Percentiles rank a stretch among this genome's conserved stretches.
Evolutionary conservation across 192 early-diverging fungal genomes (phyloP).

Genomic region (Coemansia sp.): DNA sequence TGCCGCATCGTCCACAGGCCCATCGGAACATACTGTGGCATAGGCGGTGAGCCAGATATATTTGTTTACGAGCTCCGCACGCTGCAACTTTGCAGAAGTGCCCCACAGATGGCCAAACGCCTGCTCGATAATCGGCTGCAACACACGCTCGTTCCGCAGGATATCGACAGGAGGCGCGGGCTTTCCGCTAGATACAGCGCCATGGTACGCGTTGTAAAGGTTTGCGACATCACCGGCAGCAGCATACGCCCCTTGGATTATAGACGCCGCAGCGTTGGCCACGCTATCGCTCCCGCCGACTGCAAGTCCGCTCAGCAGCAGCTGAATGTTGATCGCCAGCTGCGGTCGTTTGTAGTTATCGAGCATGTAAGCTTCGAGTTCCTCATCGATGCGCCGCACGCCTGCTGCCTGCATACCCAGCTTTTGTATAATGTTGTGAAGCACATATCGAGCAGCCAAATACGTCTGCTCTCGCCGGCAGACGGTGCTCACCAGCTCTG

Average conservation of each 20-base stretch:
- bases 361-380: constrained; percentile 43
- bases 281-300: constrained; percentile 33
- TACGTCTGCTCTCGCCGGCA: constrained; percentile 47
- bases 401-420: constrained; percentile 21
- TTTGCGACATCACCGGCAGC: constrained; percentile 36
- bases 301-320: constrained; percentile 27
- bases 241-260: constrained; percentile 41
- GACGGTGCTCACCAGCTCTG: constrained; percentile 49
- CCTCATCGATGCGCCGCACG: constrained; percentile 30
- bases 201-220: constrained; percentile 39
- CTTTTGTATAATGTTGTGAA: constrained; percentile 19
- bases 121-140: constrained; percentile 40
- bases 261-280: constrained; percentile 31
- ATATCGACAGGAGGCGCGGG: constrained; percentile 9
- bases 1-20: constrained; percentile 1
- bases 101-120: constrained; percentile 45
- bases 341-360: constrained; percentile 36
- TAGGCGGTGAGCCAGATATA: constrained; percentile 50
- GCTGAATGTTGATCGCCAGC: constrained; percentile 36
- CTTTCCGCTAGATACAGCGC: neutral
- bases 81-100: constrained; percentile 4
- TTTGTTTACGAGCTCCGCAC: constrained; percentile 24
- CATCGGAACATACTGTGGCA: constrained; percentile 18
- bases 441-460: constrained; percentile 38
- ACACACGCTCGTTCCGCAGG: constrained; percentile 29